Conservation (phyloP, 202 grass and related monocot species). For the Brachypodium distachyon region DNA sequence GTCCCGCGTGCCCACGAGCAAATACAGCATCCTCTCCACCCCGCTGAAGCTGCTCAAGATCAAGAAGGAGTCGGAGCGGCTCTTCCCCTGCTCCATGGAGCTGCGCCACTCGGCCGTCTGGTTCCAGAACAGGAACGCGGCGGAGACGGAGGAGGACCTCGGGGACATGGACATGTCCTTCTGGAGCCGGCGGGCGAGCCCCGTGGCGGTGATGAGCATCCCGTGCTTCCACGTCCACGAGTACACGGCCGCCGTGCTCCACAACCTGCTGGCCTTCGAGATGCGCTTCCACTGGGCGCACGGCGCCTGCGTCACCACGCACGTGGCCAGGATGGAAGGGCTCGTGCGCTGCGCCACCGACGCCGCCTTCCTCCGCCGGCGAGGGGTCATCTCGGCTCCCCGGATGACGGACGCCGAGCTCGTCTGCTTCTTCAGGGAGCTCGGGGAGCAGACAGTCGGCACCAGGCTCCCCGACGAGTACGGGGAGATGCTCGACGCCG, state of each 20-base stretch:
- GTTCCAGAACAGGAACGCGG: background rate
- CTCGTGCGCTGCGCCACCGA: constrained; percentile 21
- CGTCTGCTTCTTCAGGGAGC: constrained; percentile 32
- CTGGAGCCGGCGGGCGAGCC: constrained; percentile 16
- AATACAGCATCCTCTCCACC: constrained; percentile 38
- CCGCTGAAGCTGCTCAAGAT: constrained; percentile 22
- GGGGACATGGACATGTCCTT: constrained; percentile 29
- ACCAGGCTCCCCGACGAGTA: constrained; percentile 33
- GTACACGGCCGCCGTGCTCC: constrained; percentile 31
- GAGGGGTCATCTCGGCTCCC: constrained; percentile 12
- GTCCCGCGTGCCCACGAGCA: constrained; percentile 31
- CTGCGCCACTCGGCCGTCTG: constrained; percentile 27
- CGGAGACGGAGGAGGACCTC: background rate
- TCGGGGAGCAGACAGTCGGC: constrained; percentile 35
- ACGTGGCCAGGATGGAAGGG: constrained; percentile 33
- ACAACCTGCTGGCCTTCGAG: constrained; percentile 39
- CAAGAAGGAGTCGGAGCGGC: constrained; percentile 37
- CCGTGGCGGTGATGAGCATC: constrained; percentile 30
- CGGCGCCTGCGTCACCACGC: constrained; percentile 29
- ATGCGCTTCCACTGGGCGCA: constrained; percentile 43
- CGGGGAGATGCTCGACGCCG: constrained; percentile 20
- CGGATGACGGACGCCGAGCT: constrained; percentile 16
- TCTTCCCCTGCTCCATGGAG: constrained; percentile 31
- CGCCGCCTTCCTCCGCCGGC: constrained; percentile 24
- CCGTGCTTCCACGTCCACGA: constrained; percentile 30